Evolutionary conservation across 306 rosid species (phyloP), one percentile per base, ranked within the genome.

Genomic region (Rosa multiflora): DNA sequence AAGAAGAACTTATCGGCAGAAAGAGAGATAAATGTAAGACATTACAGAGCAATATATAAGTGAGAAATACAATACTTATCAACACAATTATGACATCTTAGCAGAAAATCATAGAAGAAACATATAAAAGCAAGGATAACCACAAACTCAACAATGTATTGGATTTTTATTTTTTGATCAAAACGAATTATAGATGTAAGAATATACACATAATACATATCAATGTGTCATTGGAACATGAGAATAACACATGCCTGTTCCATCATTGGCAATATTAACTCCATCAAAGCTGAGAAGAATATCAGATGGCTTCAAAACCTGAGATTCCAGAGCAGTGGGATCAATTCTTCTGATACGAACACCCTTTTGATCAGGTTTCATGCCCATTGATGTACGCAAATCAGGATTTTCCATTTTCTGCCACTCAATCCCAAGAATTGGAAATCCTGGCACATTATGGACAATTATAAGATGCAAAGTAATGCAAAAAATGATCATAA

Each of bases 371-470:
- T 96, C 89, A 78, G 91, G 78, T 83, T 49, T 86, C 99, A 96
- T 90, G 69, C 97, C 97, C 88, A 82, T 86, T 72, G 97, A 81
- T 82, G 55, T 80, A 53, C 98, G 87, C 75, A 96, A 87, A 85
- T 96, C 98, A 75, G 98, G 99, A 86, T 96, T 96, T 89, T 93
- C 98, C 97, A 93, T 93, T 82, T 96, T 96, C 90, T 96, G 99
- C 97, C 99, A 96, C 90, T 96, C 98, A 78, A 96, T 85, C 72
- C 96, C 94, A 68, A 96, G 99, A 83, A 91, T 86, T 72, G 98
- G 99, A 87, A 96, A 93, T 70, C 99, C 99, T 95, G 53, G 46
- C 58, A 76, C n/a, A 53, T 55, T 68, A 75, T 76, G 18, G 44
- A 79, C 63, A 80, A 20, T 82, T 48, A 72, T 32, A 40, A 55